These are phyloP conservation scores for Porodaedalea pini DNA, from an alignment of 1,284 basidiomycete genomes.

Conservation along the genomic window DNA sequence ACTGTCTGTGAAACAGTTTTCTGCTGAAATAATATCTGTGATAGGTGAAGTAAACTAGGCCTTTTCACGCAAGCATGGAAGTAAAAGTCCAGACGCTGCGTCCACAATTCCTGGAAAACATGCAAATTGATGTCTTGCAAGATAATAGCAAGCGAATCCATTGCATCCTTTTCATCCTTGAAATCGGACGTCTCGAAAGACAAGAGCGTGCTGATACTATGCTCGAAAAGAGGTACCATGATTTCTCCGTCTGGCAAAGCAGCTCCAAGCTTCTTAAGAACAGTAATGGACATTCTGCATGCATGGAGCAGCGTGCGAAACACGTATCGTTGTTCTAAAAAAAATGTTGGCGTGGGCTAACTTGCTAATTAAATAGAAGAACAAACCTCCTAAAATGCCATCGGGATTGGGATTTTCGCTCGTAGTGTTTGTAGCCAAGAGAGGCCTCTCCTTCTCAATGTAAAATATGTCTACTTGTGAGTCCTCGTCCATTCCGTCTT, in stretches of 20 bases:
- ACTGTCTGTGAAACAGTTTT: conserved; percentile 86
- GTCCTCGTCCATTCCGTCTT: conserved; percentile 46
- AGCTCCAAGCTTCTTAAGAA: conserved; percentile 78
- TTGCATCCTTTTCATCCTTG: conserved; percentile 81
- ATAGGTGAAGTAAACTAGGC: conserved; percentile 79
- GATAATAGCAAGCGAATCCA: conserved; percentile 82
- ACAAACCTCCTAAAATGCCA: conserved; percentile 61
- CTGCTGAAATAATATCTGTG: conserved; percentile 83
- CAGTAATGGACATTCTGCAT: conserved; percentile 79
- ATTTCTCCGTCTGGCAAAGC: conserved; percentile 83
- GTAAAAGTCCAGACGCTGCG: conserved; percentile 85
- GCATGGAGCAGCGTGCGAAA: conserved; percentile 90
- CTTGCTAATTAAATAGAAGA: conserved; percentile 9
- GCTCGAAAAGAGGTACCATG: conserved; percentile 85
- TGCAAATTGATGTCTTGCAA: conserved; percentile 84
- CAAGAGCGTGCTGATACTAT: conserved; percentile 81
- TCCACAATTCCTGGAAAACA: conserved; percentile 94
- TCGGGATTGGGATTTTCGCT: conserved; percentile 79
- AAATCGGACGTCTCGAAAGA: conserved; percentile 77
- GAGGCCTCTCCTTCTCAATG: conserved; percentile 79
- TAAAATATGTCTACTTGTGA: conserved; percentile 45
- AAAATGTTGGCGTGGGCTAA: background rate
- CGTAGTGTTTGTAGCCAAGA: conserved; percentile 70
- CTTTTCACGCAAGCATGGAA: conserved; percentile 78
- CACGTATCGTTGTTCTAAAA: conserved; percentile 78